Evolutionary conservation across 306 rosid species (phyloP), one percentile per base, ranked within the genome.

Genomic region (Prunus salicina): DNA sequence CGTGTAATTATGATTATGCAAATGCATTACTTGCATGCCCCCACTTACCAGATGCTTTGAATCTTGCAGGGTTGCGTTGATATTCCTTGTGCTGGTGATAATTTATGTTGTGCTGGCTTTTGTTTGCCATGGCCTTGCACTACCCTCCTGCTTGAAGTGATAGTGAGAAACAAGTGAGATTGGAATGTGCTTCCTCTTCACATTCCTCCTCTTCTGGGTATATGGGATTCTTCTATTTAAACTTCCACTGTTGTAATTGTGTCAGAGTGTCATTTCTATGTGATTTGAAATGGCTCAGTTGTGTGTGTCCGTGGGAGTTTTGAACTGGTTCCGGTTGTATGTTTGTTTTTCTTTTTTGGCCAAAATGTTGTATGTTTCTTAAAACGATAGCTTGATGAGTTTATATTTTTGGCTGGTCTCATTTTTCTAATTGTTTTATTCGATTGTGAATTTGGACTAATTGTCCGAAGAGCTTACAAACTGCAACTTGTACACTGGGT

Each of bases 51-150:
- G 67, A 62, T 73, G 71, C 68, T 67, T 30, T 82, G 19, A 19
- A 30, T 87, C 76, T 89, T 87, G 88, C 96, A 96, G 99, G 88
- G 57, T 91, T 71, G 96, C 90, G 8, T 89, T 96, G 68, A 86
- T 96, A 78, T 18, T 91, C 82, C 71, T 92, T 78, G 84, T 96
- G 78, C 91, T 96, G 32, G 89, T 88, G 85, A 79, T 93, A 73
- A 76, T 74, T 56, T 96, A 93, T 78, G 61, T 89, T 68, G 89
- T 93, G 58, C 63, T 91, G 86, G 98, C 98, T 84, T 89, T 91
- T 73, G 98, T 91, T 83, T 96, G 99, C 86, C 91, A 85, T 78
- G 99, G 99, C 46, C 88, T 88, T 41, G 78, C 92, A 2, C 82
- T 96, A 20, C 98, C 98, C 8, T 58, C 87, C 24, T 93, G 99